Conservation (phyloP, 495 filamentous ascomycete species). For the Neurospora sp. region DNA sequence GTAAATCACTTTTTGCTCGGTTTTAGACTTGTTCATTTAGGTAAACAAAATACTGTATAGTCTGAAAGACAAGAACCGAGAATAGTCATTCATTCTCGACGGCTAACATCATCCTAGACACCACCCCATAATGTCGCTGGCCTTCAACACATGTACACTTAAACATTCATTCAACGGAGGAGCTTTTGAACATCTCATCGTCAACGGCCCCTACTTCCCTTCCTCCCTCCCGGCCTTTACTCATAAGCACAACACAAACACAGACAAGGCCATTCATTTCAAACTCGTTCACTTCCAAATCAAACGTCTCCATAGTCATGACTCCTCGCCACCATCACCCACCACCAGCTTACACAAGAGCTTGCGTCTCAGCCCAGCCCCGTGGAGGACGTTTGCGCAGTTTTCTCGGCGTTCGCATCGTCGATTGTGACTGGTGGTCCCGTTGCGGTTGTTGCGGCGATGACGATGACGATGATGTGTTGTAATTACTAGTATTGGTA, state of each 20-base stretch:
- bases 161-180: not conserved
- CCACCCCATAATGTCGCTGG: too few species aligned
- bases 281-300: too few species aligned
- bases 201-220: not conserved
- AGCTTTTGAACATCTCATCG: not conserved
- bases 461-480: constrained; percentile 5
- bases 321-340: not conserved
- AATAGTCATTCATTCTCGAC: not conserved
- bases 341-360: constrained; percentile 17
- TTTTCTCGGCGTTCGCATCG: constrained; percentile 27
- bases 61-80: too few species aligned
- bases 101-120: not conserved
- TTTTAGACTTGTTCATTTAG: too few species aligned
- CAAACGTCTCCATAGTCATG: too few species aligned
- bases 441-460: constrained; percentile 11
- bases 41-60: too few species aligned
- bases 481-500: constrained; percentile 1
- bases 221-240: too few species aligned
- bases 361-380: constrained; percentile 22
- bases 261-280: too few species aligned
- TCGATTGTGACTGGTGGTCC: not conserved
- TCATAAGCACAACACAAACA: too few species aligned
- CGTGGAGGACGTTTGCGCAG: constrained; percentile 36
- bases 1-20: too few species aligned
- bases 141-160: not conserved